These are phyloP conservation scores for Thuidium tamariscinum DNA, from an alignment of 225 moss, liverwort and hornwort genomes.

Conservation along the genomic window DNA sequence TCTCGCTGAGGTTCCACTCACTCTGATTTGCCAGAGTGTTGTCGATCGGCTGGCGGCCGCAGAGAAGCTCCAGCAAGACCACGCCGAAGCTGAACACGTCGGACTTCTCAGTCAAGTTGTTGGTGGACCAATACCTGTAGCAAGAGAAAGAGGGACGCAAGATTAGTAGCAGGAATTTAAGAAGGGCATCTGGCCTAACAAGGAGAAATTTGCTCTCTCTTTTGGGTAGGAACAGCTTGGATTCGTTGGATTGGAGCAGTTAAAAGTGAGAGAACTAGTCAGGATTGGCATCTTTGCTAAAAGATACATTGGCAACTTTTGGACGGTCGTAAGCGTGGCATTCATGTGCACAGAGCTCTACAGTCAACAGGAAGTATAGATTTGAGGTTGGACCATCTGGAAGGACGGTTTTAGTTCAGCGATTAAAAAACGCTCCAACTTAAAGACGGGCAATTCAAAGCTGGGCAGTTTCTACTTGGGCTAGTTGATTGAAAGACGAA, in stretches of 20 bases:
- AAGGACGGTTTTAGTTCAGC: neutral
- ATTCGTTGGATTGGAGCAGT: neutral
- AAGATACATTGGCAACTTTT: neutral
- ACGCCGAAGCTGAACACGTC: slow-evolving; percentile 60
- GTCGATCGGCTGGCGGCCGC: slow-evolving; percentile 24
- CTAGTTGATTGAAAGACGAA: neutral
- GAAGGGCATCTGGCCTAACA: too few species aligned
- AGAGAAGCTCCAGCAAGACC: slow-evolving; percentile 33
- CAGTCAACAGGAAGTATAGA: neutral
- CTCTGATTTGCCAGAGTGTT: neutral
- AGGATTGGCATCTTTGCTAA: neutral
- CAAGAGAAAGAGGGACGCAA: neutral
- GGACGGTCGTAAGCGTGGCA: too few species aligned
- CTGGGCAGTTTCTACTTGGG: neutral
- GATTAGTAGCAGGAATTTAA: neutral
- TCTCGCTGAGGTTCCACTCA: slow-evolving; percentile 9
- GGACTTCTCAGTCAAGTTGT: slow-evolving; percentile 35
- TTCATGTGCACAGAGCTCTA: neutral
- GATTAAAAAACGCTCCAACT: neutral
- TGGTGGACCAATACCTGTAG: slow-evolving; percentile 23
- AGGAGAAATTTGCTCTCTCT: neutral
- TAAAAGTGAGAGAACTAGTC: too few species aligned
- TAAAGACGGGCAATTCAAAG: neutral
- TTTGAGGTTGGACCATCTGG: too few species aligned
- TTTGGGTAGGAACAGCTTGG: neutral